These are phyloP conservation scores for Dentipellis fragilis DNA, from an alignment of 768 basidiomycete genomes.

Conservation along the genomic window DNA sequence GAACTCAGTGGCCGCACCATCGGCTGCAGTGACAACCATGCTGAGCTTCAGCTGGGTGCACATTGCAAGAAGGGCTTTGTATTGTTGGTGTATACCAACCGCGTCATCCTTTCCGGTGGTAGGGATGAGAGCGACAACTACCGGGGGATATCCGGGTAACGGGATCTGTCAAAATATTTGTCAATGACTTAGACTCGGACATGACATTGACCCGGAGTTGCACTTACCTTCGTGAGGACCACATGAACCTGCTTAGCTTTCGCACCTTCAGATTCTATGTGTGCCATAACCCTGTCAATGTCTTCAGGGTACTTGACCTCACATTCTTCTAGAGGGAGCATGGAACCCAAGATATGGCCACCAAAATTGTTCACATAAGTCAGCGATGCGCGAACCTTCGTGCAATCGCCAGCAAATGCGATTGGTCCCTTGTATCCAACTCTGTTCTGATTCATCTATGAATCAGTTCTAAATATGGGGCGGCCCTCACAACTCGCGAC, in stretches of 20 bases:
- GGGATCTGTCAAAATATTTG: conserved; percentile 18
- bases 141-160: conserved; percentile 14
- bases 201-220: neutral
- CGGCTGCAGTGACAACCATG: conserved; percentile 14
- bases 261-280: conserved; percentile 13
- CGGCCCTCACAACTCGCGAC: too few species aligned
- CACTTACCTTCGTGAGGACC: conserved; percentile 18
- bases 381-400: conserved; percentile 19
- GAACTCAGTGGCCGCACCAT: conserved; percentile 19
- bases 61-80: conserved; percentile 16
- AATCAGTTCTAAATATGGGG: too few species aligned
- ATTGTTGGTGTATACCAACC: conserved; percentile 13
- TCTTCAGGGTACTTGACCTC: conserved; percentile 17
- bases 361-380: conserved; percentile 20
- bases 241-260: conserved; percentile 19
- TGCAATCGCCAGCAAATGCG: conserved; percentile 18
- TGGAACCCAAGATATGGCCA: conserved; percentile 19
- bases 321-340: conserved; percentile 15
- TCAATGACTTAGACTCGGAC: neutral
- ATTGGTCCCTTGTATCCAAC: conserved; percentile 20
- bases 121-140: conserved; percentile 17
- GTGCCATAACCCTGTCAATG: conserved; percentile 17
- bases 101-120: conserved; percentile 19
- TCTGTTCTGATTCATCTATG: too few species aligned
- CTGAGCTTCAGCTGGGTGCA: conserved; percentile 11